Evolutionary conservation across 2,329 filamentous ascomycete species (phyloP).

Genomic region (Fusarium sp.): DNA sequence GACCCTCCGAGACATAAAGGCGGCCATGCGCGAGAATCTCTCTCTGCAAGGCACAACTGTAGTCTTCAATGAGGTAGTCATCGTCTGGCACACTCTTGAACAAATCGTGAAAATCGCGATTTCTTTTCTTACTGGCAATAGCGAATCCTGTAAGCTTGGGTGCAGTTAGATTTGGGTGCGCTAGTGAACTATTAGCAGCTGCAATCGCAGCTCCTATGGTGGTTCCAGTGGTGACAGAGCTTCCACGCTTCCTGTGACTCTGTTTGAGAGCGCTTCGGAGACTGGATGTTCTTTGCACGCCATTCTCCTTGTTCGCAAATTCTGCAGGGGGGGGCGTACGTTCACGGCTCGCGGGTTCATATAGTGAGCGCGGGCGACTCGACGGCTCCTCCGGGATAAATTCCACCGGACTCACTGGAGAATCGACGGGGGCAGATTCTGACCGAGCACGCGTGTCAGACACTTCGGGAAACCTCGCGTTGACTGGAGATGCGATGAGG

Average conservation of each 20-base stretch:
- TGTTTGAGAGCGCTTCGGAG: constrained; percentile 70
- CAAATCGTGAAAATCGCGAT: constrained; percentile 91
- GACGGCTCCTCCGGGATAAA: constrained; percentile 51
- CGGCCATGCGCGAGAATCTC: constrained; percentile 95
- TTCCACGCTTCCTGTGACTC: constrained; percentile 81
- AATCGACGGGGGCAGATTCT: constrained; percentile 70
- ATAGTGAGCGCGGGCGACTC: constrained; percentile 62
- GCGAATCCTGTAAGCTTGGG: constrained; percentile 94
- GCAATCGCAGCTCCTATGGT: constrained; percentile 79
- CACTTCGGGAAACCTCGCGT: constrained; percentile 65
- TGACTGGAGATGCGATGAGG: constrained; percentile 67
- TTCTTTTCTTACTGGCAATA: constrained; percentile 94
- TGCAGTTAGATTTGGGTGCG: constrained; percentile 70
- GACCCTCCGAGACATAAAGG: constrained; percentile 95
- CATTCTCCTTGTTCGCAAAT: constrained; percentile 69
- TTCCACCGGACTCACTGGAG: constrained; percentile 46
- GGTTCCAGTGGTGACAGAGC: constrained; percentile 76
- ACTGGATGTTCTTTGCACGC: constrained; percentile 74
- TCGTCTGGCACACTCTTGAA: constrained; percentile 98
- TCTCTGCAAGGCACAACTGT: constrained; percentile 94
- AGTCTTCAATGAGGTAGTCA: constrained; percentile 98
- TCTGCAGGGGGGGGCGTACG: constrained; percentile 74
- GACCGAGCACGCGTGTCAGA: constrained; percentile 63
- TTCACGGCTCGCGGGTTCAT: constrained; percentile 65
- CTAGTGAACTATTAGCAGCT: constrained; percentile 77